These are phyloP conservation scores for Ustilago lituana DNA, from an alignment of 1,284 basidiomycete species.

Conservation along the genomic window DNA sequence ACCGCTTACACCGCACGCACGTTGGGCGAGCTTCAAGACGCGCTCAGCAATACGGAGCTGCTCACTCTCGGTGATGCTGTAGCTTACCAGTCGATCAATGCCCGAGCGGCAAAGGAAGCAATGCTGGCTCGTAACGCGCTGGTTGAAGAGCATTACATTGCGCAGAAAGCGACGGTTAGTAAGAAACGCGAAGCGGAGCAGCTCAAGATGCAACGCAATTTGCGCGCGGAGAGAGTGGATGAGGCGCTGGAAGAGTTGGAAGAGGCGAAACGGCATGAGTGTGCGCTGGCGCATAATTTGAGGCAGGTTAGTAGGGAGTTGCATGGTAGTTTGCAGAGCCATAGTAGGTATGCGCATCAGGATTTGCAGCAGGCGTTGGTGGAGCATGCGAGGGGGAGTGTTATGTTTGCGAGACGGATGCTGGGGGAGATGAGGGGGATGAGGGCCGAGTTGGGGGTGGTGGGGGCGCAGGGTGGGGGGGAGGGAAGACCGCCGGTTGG, in stretches of 20 bases:
- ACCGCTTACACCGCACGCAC: slow-evolving; percentile 34
- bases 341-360: slow-evolving; percentile 57
- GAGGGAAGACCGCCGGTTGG: slow-evolving; percentile 22
- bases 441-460: slow-evolving; percentile 30
- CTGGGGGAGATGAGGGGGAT: slow-evolving; percentile 45
- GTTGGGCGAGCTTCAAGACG: slow-evolving; percentile 42
- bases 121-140: slow-evolving; percentile 61
- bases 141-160: slow-evolving; percentile 60
- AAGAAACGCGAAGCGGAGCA: slow-evolving; percentile 57
- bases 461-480: no score
- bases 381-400: slow-evolving; percentile 53
- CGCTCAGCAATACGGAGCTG: slow-evolving; percentile 43
- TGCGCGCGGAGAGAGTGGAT: slow-evolving; percentile 54
- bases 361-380: slow-evolving; percentile 55
- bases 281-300: slow-evolving; percentile 47
- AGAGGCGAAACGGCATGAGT: slow-evolving; percentile 56
- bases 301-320: slow-evolving; percentile 44
- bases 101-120: slow-evolving; percentile 56
- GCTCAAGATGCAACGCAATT: slow-evolving; percentile 42
- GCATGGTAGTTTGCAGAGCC: slow-evolving; percentile 51
- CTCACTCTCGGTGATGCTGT: slow-evolving; percentile 53
- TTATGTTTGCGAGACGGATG: slow-evolving; percentile 37
- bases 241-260: slow-evolving; percentile 55
- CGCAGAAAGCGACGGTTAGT: slow-evolving; percentile 47
- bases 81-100: slow-evolving; percentile 60